Conservation (phyloP, 2,329 filamentous ascomycete species). For the Epichloe amarillans region DNA sequence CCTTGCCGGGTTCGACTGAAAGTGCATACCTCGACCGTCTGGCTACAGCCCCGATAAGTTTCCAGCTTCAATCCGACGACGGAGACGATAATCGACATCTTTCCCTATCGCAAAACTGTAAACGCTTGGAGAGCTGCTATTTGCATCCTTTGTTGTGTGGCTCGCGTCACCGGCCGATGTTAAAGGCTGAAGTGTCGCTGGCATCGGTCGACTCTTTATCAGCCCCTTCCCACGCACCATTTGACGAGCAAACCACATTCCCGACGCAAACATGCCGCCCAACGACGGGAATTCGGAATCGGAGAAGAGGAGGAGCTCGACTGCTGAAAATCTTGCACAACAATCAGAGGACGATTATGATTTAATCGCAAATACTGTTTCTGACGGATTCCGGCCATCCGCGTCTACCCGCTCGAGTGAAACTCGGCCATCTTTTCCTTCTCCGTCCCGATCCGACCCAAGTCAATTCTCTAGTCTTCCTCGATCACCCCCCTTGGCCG, state of each 20-base stretch:
- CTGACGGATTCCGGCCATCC: slow-evolving; percentile 36
- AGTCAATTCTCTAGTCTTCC: background rate
- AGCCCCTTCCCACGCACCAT: background rate
- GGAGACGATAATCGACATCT: background rate
- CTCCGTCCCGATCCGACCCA: slow-evolving; percentile 8
- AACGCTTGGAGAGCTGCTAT: background rate
- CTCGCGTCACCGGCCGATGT: background rate
- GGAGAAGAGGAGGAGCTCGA: slow-evolving; percentile 28
- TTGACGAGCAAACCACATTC: background rate
- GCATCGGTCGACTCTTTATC: background rate
- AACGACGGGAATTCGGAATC: slow-evolving; percentile 24
- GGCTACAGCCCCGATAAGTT: background rate
- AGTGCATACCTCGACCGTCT: background rate
- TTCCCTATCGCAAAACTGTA: background rate
- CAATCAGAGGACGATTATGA: slow-evolving; percentile 31
- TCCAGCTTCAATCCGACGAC: background rate
- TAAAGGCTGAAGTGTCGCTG: background rate
- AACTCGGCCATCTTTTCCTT: slow-evolving; percentile 9
- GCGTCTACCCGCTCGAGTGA: background rate
- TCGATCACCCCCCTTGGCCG: slow-evolving; percentile 10
- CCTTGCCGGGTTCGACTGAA: background rate
- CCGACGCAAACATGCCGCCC: slow-evolving; percentile 26
- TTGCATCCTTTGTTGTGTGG: background rate
- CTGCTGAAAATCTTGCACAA: slow-evolving; percentile 28
- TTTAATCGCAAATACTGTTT: slow-evolving; percentile 35